Base-by-base conservation (phyloP, 139 green algal species). In the Closterium sp. region DNA sequence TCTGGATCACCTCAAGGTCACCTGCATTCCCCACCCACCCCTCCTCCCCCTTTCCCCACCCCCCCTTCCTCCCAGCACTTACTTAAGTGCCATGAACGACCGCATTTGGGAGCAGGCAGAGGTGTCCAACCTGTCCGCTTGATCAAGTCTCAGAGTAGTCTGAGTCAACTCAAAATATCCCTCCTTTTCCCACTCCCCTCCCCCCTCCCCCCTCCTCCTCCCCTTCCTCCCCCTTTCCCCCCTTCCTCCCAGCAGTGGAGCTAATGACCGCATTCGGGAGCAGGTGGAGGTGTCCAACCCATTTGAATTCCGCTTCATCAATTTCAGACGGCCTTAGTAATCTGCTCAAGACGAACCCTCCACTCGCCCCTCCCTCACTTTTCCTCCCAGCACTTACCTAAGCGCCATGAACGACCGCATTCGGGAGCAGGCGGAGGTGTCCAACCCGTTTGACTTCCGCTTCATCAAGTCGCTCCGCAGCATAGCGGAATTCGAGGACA, bases 381-480 rank as follows among this genome's bases (percentile, higher is more conserved):
- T 55, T 10, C 38, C 4, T 19, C 4, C 4, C 55, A 76, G 55
- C 55, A 98, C 98, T 23, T 99, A 99, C 94, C 98, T 99, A 36
- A 98, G 98, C 88, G 97, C 97, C 94, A 98, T 99, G 96, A 99
- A 99, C 93, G 96, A 98, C 9, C 96, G 97, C 93, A 99, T 99
- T 91, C 95, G 96, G 88, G 91, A 89, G 34, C 94, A 97, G 34
- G 98, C 98, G 90, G 94, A 97, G 36, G 95, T 96, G 35, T 90
- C 89, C 87, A 99, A 99, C 95, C 98, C 98, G 23, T 99, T 99
- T 89, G 90, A 96, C n/a, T 99, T 99, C 96, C 97, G 97, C 85
- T 96, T 98, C 94, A 96, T 99, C 23, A 94, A 95, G 30, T 95
- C 97, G 89, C 92, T 99, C 16, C 95, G 95, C 85, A 95, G 91